Evolutionary conservation across 2,329 filamentous ascomycete species (phyloP).

Genomic region (Neonectria ditissima): DNA sequence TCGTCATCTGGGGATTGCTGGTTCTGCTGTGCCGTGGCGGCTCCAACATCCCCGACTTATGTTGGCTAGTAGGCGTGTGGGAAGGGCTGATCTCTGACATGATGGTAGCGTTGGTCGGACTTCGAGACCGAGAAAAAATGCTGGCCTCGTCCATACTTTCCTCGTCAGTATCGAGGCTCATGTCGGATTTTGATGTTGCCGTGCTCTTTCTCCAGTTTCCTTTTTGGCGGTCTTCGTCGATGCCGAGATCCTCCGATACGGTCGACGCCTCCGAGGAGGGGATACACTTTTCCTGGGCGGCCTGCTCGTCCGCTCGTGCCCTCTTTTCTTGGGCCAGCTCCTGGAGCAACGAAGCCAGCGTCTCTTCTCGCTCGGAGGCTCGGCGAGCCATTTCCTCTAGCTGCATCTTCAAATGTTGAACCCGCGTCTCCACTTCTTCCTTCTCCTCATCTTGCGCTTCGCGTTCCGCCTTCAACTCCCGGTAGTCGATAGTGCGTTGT

Average conservation of each 20-base stretch:
- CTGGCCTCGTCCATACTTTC: constrained; percentile 63
- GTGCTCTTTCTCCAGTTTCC: constrained; percentile 57
- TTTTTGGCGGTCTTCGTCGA: constrained; percentile 62
- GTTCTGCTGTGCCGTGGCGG: constrained; percentile 47
- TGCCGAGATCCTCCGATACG: constrained; percentile 64
- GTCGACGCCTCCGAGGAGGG: constrained; percentile 55
- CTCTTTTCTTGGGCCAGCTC: constrained; percentile 65
- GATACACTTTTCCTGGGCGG: constrained; percentile 44
- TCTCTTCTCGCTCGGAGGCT: constrained; percentile 65
- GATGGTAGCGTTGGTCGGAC: constrained; percentile 62
- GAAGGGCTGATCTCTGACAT: constrained; percentile 47
- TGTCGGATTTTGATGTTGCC: constrained; percentile 57
- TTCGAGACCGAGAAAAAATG: constrained; percentile 71
- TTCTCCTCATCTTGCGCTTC: constrained; percentile 66
- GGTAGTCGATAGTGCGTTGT: constrained; percentile 61
- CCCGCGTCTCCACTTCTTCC: constrained; percentile 66
- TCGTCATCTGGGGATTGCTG: constrained; percentile 47
- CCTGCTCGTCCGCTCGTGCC: constrained; percentile 55
- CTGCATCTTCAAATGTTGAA: constrained; percentile 67
- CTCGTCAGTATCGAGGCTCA: constrained; percentile 65
- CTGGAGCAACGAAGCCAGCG: constrained; percentile 62
- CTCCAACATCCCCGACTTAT: constrained; percentile 43
- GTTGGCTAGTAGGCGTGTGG: constrained; percentile 32
- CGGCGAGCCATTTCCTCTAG: constrained; percentile 69
- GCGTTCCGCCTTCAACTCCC: constrained; percentile 65